Percentiles rank a stretch among this genome's conserved stretches.
Evolutionary conservation across 495 filamentous ascomycete species (phyloP).

Genomic region (Penicillium turbatum): DNA sequence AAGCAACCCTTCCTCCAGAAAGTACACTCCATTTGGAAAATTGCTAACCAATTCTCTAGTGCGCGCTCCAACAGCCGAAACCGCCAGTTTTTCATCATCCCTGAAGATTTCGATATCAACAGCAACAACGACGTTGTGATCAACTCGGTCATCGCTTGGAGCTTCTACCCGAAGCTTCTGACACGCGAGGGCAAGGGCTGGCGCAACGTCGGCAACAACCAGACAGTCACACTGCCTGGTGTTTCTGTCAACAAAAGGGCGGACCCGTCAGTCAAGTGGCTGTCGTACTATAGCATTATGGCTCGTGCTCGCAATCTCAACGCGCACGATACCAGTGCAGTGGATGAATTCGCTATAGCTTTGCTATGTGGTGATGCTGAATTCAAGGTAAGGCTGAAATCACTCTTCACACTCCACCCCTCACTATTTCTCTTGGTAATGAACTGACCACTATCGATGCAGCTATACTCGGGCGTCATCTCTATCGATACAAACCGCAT

Average conservation of each 20-base stretch:
- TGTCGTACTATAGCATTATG: conserved; percentile 96
- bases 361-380: conserved; percentile 83
- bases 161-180: conserved; percentile 92
- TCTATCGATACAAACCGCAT: conserved; percentile 81
- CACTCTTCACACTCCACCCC: not conserved
- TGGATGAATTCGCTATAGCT: conserved; percentile 75
- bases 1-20: not conserved
- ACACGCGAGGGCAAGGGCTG: conserved; percentile 83
- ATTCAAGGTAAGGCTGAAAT: conserved; percentile 52
- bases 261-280: conserved; percentile 60
- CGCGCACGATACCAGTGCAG: conserved; percentile 82
- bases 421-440: not conserved
- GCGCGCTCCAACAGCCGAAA: conserved; percentile 54
- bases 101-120: conserved; percentile 65
- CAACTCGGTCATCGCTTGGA: conserved; percentile 78
- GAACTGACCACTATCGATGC: conserved; percentile 1
- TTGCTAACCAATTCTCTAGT: conserved; percentile 23
- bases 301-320: conserved; percentile 73
- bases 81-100: conserved; percentile 74
- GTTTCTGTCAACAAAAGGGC: conserved; percentile 77
- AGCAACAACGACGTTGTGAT: conserved; percentile 72
- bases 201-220: conserved; percentile 86
- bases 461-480: conserved; percentile 81
- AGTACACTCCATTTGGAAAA: conserved; percentile 21
- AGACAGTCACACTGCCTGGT: conserved; percentile 76